A percentile compares a stretch with the other conserved stretches of the same genome.
These are phyloP conservation scores for Blastomyces percursus DNA, from an alignment of 2,329 filamentous ascomycete species.

Conservation along the genomic window DNA sequence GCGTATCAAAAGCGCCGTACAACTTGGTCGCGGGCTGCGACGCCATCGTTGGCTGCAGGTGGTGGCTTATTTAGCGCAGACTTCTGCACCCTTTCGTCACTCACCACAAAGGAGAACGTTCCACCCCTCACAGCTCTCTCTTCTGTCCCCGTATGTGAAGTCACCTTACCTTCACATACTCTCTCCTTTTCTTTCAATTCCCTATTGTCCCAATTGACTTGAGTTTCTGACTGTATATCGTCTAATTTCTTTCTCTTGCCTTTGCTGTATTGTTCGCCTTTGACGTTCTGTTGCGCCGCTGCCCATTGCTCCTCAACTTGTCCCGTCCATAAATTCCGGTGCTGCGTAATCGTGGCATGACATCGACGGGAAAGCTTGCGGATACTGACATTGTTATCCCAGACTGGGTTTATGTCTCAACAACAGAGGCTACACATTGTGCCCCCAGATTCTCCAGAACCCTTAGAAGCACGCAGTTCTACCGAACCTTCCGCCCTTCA, in stretches of 20 bases:
- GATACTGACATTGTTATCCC: not conserved
- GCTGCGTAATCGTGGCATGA: not conserved
- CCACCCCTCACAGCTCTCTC: not conserved
- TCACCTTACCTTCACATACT: not conserved
- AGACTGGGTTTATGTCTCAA: conserved; percentile 1
- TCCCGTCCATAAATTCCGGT: not conserved
- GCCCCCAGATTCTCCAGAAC: not conserved
- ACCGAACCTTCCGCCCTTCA: not conserved
- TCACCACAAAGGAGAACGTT: not conserved
- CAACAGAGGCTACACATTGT: not conserved
- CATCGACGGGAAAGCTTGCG: not conserved
- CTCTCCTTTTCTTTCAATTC: not conserved
- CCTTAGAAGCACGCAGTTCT: not conserved
- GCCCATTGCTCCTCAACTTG: not conserved
- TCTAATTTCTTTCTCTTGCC: not conserved
- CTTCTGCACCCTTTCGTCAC: not conserved
- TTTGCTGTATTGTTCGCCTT: not conserved
- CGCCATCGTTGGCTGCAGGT: not conserved
- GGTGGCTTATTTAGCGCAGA: too few species aligned
- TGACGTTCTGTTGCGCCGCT: not conserved
- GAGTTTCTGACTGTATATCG: not conserved
- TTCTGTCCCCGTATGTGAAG: not conserved
- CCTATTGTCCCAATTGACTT: not conserved
- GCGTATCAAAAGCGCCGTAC: too few species aligned
- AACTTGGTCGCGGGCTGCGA: not conserved